Evolutionary conservation across 257 asterid species (phyloP).

Genomic region (Buddleja alternifolia): DNA sequence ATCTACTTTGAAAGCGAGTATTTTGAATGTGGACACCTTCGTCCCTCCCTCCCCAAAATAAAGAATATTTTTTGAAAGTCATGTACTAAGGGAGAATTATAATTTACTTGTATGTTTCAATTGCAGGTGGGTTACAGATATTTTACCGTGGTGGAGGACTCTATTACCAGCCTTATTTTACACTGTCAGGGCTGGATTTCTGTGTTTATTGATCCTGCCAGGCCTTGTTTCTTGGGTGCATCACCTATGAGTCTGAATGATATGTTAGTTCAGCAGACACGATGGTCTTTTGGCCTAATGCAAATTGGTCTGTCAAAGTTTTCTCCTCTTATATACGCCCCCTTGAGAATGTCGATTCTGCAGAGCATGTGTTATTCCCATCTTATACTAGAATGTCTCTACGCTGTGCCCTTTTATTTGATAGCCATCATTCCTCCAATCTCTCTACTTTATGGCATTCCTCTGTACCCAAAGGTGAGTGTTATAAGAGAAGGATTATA

Average conservation of each 20-base stretch:
- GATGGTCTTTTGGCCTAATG: slow-evolving; percentile 59
- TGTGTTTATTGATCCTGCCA: slow-evolving; percentile 40
- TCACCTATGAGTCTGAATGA: slow-evolving; percentile 51
- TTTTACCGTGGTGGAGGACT: slow-evolving; percentile 53
- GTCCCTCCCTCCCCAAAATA: no score
- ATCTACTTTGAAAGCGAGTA: background rate
- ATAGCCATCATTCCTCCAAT: slow-evolving; percentile 47
- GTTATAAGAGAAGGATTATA: no score
- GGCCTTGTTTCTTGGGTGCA: slow-evolving; percentile 54
- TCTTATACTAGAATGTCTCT: slow-evolving; percentile 28
- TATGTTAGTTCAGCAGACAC: slow-evolving; percentile 49
- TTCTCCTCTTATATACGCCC: slow-evolving; percentile 49
- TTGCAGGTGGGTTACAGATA: slow-evolving; percentile 62
- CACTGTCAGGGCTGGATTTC: slow-evolving; percentile 68
- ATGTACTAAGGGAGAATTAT: background rate
- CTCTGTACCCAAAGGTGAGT: slow-evolving; percentile 58
- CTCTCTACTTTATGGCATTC: slow-evolving; percentile 39
- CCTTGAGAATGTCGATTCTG: slow-evolving; percentile 40
- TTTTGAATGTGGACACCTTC: no score
- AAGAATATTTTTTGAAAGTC: no score
- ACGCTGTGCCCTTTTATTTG: slow-evolving; percentile 36
- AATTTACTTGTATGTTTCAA: slow-evolving; percentile 1
- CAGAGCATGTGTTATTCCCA: slow-evolving; percentile 50
- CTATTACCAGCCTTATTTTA: slow-evolving; percentile 45
- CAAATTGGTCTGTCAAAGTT: slow-evolving; percentile 40